Evolutionary conservation across 495 filamentous ascomycete genomes (phyloP).

Genomic region (Friedmanniomyces simplex): DNA sequence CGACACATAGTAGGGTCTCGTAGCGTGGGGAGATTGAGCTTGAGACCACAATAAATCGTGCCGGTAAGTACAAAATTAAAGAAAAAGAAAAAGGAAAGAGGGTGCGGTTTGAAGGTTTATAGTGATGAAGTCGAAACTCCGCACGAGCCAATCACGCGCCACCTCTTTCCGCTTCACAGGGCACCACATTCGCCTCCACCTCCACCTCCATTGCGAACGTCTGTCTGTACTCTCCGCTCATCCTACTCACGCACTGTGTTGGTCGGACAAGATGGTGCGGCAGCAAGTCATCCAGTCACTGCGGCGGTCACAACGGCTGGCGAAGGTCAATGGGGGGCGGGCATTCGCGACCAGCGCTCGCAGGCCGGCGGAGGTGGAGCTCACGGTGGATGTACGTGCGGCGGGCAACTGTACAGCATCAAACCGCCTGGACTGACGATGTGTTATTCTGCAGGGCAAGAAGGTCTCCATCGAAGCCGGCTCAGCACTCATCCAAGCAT

Average conservation of each 20-base stretch:
- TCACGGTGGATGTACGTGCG: conserved; percentile 62
- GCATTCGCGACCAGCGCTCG: conserved; percentile 60
- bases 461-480: conserved; percentile 91
- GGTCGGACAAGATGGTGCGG: conserved; percentile 64
- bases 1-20: conserved; percentile 55
- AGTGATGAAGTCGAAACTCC: not conserved
- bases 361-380: conserved; percentile 80
- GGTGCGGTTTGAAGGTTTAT: conserved; percentile 19
- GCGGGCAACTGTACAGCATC: conserved; percentile 24
- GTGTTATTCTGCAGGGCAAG: conserved; percentile 52
- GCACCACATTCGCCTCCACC: not conserved
- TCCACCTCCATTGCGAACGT: not conserved
- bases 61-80: conserved; percentile 44
- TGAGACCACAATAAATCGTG: conserved; percentile 73
- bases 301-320: conserved; percentile 61
- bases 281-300: conserved; percentile 77
- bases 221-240: not conserved
- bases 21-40: conserved; percentile 41
- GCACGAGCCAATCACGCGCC: not conserved
- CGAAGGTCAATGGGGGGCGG: conserved; percentile 52
- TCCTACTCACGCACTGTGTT: conserved; percentile 25
- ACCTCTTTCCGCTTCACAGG: not conserved
- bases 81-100: conserved; percentile 34
- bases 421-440: conserved; percentile 13
- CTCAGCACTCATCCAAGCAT: conserved; percentile 94